Base-by-base conservation (phyloP, 306 rosid genomes). In the Prosopis cineraria region DNA sequence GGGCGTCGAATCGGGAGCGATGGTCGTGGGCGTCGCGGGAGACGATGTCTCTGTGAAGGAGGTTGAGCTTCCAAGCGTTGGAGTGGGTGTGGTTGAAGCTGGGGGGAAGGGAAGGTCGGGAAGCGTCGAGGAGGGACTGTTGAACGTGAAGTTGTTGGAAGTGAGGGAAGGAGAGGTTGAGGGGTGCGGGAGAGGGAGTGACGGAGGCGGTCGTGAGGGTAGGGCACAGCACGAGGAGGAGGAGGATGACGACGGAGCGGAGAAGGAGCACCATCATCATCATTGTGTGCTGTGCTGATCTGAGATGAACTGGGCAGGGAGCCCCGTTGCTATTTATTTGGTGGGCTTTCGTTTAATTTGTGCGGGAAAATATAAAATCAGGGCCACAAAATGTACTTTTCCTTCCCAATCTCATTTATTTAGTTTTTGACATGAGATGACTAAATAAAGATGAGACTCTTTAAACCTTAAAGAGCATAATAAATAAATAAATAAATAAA, bases 21-120 rank as follows among this genome's bases (percentile, higher is more conserved):
- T 70, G 85, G 30, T 30, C 5, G 5, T 71, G 40, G 1, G 29
- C 16, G 48, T 58, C n/a, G 29, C 76, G 36, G 74, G 84, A 17
- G 2, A 89, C 34, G 82, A 68, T 81, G 73, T 95, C 99, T 86
- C 97, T 82, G 76, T 93, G 99, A 52, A 93, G 25, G 16, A 95
- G 89, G 53, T 78, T 63, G 33, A 93, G 83, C 82, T 85, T 93
- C 83, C 82, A 80, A 74, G 81, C 80, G 67, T 59, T 9, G 67
- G 40, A 33, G 67, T 7, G 37, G 37, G 20, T 29, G 9, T 6
- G 66, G 37, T 27, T 14, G 66, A 5, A 13, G 24, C 33, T 0
- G 47, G 45, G 16, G 10, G 25, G 7, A 10, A 33, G 74, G 41
- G 70, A n/a, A 1, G 74, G 82, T 0, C 72, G 68, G 6, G 76